Evolutionary conservation across 2,329 filamentous ascomycete species (phyloP).

Genomic region (Chalara sp.): DNA sequence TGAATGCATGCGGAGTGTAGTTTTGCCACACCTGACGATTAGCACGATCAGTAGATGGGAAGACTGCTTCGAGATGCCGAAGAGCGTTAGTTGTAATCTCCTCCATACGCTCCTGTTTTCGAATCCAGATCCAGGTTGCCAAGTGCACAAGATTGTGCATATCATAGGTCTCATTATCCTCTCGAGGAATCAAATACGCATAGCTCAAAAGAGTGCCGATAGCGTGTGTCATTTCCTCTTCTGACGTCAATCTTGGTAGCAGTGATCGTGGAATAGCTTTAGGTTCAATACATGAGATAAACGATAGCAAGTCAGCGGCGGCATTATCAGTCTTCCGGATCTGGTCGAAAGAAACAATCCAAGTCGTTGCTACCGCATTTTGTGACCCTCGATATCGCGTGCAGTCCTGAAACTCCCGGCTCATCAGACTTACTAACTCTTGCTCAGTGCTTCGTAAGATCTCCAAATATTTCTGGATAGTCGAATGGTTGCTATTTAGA

Average conservation of each 20-base stretch:
- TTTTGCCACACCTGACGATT: conserved; percentile 18
- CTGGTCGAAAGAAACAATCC: conserved; percentile 6
- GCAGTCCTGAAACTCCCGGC: background rate
- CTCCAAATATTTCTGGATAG: background rate
- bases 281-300: conserved; percentile 6
- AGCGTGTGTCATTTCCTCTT: conserved; percentile 5
- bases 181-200: conserved; percentile 4
- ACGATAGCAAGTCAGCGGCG: conserved; percentile 3
- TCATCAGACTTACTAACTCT: background rate
- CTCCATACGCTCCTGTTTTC: conserved; percentile 2
- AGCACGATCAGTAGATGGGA: conserved; percentile 2
- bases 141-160: conserved; percentile 10
- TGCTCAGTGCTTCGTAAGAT: background rate
- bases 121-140: conserved; percentile 3
- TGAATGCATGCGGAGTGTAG: conserved; percentile 24
- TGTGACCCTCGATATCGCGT: background rate
- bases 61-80: conserved; percentile 1
- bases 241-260: conserved; percentile 2
- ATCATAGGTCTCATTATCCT: conserved; percentile 5
- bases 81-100: conserved; percentile 3
- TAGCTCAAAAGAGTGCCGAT: conserved; percentile 7
- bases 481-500: background rate
- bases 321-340: conserved; percentile 3
- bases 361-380: background rate
- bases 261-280: conserved; percentile 8